phyloP scores from a whole-genome alignment of 2,329 filamentous ascomycete genomes.

The Rhinocladiella similis region DNA sequence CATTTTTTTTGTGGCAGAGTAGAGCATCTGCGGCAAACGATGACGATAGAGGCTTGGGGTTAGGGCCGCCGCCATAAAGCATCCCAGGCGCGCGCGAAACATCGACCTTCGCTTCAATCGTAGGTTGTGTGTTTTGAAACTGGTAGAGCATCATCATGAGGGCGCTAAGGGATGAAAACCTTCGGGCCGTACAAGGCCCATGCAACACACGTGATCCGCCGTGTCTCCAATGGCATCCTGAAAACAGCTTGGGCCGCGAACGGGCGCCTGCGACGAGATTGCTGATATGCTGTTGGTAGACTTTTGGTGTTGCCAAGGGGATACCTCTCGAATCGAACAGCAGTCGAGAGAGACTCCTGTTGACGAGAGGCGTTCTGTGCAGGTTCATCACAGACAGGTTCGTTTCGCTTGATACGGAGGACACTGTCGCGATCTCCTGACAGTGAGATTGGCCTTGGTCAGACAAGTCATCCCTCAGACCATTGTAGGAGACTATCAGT shows the following conservation, averaged over 20 bases:
- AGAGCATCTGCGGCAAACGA: constrained; percentile 8
- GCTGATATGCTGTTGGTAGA: background rate
- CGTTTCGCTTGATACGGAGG: no score
- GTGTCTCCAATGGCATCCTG: background rate
- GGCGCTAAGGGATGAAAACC: background rate
- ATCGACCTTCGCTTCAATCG: constrained; percentile 2
- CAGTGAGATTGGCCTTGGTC: no score
- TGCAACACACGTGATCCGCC: background rate
- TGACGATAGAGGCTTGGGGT: constrained; percentile 23
- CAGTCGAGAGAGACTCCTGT: no score
- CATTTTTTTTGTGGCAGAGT: constrained; percentile 14
- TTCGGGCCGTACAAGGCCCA: background rate
- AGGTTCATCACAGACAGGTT: no score
- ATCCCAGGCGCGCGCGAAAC: background rate
- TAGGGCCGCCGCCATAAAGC: background rate
- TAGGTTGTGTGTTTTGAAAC: constrained; percentile 23
- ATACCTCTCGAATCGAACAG: no score
- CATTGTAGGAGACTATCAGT: no score
- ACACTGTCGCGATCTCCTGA: no score
- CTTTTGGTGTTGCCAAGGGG: background rate
- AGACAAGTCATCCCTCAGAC: no score
- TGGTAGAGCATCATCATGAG: constrained; percentile 15
- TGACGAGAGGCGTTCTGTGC: no score
- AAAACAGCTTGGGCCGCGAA: background rate
- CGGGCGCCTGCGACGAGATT: background rate